Percentiles rank a stretch among this genome's conserved stretches.
phyloP scores from a whole-genome alignment of 2,329 filamentous ascomycete species.

The Pseudopithomyces maydicus region DNA sequence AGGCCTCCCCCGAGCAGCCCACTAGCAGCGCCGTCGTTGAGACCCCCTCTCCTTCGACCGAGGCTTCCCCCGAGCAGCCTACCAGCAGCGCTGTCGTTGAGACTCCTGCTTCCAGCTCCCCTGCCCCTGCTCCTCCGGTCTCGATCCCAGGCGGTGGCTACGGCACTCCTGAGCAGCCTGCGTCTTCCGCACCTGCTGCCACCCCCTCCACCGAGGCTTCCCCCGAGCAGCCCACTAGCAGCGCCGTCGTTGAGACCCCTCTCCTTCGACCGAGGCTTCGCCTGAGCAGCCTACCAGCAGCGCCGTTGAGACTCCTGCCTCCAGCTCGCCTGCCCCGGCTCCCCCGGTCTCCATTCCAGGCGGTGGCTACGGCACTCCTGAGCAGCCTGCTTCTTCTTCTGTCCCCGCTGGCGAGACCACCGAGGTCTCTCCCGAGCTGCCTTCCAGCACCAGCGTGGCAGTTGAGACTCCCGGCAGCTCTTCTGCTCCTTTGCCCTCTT shows the following conservation, averaged over 20 bases:
- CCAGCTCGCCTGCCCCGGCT: neutral
- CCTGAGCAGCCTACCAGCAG: neutral
- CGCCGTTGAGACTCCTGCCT: conserved; percentile 14
- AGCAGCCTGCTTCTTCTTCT: neutral
- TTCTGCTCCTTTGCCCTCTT: neutral
- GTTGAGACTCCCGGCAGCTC: neutral
- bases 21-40: neutral
- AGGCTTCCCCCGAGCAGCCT: conserved; percentile 46
- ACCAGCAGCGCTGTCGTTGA: conserved; percentile 5
- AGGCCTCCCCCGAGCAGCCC: conserved; percentile 46
- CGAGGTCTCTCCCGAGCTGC: neutral
- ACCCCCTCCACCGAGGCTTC: conserved; percentile 39
- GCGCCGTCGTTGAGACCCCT: neutral
- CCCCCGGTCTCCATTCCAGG: conserved; percentile 5
- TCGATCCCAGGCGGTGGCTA: conserved; percentile 7
- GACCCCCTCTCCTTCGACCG: conserved; percentile 29
- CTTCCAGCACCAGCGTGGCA: neutral
- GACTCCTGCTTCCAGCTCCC: conserved; percentile 9
- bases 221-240: conserved; percentile 41
- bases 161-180: neutral
- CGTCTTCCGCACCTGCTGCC: conserved; percentile 17
- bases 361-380: conserved; percentile 5
- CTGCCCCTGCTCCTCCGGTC: neutral
- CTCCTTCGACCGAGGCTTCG: neutral
- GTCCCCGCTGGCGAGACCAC: neutral